phyloP scores from a whole-genome alignment of 352 stramenopile genomes.

The Globisporangium rhizosaccharum region DNA sequence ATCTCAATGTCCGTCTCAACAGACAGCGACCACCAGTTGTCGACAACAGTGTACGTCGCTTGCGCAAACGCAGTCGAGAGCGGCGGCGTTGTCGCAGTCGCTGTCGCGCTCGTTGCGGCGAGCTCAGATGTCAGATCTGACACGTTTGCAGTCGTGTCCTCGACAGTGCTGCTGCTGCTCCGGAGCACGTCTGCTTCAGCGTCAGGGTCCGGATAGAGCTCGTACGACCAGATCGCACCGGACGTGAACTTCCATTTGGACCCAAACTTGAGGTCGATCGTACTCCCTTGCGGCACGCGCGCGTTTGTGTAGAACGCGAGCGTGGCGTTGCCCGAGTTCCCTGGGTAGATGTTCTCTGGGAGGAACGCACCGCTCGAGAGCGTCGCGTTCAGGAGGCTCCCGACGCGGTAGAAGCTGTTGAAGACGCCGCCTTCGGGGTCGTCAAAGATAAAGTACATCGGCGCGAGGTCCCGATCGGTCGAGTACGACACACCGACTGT shows the following conservation, averaged over 20 bases:
- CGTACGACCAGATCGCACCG: conserved; percentile 49
- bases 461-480: conserved; percentile 49
- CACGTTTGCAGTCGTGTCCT: no score
- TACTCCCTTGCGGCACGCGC: conserved; percentile 40
- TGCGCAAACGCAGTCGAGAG: conserved; percentile 6
- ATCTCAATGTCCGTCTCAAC: conserved; percentile 49
- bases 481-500: conserved; percentile 36
- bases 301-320: conserved; percentile 74
- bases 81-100: neutral
- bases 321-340: conserved; percentile 70
- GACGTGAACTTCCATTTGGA: conserved; percentile 58
- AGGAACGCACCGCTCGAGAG: conserved; percentile 74
- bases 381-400: conserved; percentile 30
- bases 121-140: neutral
- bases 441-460: conserved; percentile 76
- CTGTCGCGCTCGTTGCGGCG: neutral
- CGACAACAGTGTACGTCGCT: conserved; percentile 4
- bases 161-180: neutral
- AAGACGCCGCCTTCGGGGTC: conserved; percentile 55
- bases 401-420: conserved; percentile 60
- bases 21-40: conserved; percentile 41
- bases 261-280: conserved; percentile 52
- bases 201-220: conserved; percentile 21
- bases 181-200: neutral
- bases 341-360: conserved; percentile 81